Evolutionary conservation across 805 yeast species (phyloP).

Genomic region (Metschnikowia corniflorae): DNA sequence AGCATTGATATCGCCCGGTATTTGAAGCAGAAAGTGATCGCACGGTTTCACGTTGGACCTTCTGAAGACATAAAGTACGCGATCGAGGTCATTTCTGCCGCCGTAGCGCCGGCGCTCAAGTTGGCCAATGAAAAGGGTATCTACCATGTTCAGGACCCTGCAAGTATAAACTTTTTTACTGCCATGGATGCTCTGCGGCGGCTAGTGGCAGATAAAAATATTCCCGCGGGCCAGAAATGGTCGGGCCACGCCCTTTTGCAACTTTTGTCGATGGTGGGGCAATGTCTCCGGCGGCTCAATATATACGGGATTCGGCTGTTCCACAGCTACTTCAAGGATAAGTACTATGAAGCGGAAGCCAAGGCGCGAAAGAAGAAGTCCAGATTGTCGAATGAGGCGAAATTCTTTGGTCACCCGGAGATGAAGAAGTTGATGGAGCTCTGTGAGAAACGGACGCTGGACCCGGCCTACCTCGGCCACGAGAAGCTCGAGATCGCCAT

Average conservation of each 20-base stretch:
- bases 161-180: constrained; percentile 62
- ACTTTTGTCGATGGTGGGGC: constrained; percentile 68
- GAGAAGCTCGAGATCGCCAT: constrained; percentile 64
- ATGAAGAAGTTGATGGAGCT: constrained; percentile 42
- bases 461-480: constrained; percentile 52
- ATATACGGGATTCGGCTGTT: constrained; percentile 83
- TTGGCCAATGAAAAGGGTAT: constrained; percentile 62
- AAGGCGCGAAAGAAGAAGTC: constrained; percentile 57
- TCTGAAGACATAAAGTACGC: constrained; percentile 55
- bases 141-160: constrained; percentile 63
- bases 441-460: constrained; percentile 43
- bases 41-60: constrained; percentile 52
- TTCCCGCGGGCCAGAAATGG: constrained; percentile 75
- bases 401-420: constrained; percentile 52
- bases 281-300: constrained; percentile 61
- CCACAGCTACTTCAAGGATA: constrained; percentile 59
- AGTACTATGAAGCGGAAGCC: constrained; percentile 53
- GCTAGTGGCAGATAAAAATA: constrained; percentile 47
- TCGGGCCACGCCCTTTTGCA: constrained; percentile 59
- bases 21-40: constrained; percentile 64
- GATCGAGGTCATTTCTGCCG: constrained; percentile 53
- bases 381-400: constrained; percentile 55
- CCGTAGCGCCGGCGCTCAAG: constrained; percentile 62
- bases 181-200: constrained; percentile 68
- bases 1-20: constrained; percentile 77